Base-by-base conservation (phyloP, 2,329 filamentous ascomycete genomes). In the Chrysoporthe cubensis region DNA sequence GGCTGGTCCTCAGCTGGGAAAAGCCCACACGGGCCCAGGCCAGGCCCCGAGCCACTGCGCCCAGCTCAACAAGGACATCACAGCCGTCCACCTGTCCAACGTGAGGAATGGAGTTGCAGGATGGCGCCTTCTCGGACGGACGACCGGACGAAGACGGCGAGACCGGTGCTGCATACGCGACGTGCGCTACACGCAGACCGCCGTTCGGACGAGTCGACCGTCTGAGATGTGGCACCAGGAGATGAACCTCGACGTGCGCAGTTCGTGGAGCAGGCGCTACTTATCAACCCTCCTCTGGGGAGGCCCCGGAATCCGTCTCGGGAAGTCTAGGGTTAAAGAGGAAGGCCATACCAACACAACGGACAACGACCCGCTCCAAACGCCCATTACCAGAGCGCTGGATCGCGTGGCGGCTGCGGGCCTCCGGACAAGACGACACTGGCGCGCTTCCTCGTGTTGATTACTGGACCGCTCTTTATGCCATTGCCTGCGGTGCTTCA, bases 271-370 rank as follows among this genome's bases (percentile, higher is more conserved):
- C 43, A 14, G 43, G 37, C 16, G 21, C 21, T n/a, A 34, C 26
- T 16, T 52, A 40, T 62, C 26, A 26, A 26, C 26, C 26, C 26
- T 26, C 26, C 26, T 26, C 26, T 26, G 2, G 26, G 11, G 32
- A 50, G 18, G 14, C 34, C 37, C 11, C 37, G n/a, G 16, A 44
- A 32, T 52, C 56, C 32, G 57, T 50, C 42, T 59, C 52, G 63
- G 63, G 40, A 44, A n/a, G 42, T 66, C 65, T 57, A 66, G 57
- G 50, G 65, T 43, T 16, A 59, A 66, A 54, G 16, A 66, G 60
- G 59, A 40, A 66, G 65, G 65, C 65, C 58, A 40, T 66, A 62
- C 59, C 65, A 62, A 26, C 32, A 21, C 42, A 26, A 58, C 52
- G 65, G 65, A 57, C 43, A 26, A 21, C 43, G 65, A 57, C 65